Conservation (phyloP, 345 rosid genomes). For the Gossypium herbaceum region DNA sequence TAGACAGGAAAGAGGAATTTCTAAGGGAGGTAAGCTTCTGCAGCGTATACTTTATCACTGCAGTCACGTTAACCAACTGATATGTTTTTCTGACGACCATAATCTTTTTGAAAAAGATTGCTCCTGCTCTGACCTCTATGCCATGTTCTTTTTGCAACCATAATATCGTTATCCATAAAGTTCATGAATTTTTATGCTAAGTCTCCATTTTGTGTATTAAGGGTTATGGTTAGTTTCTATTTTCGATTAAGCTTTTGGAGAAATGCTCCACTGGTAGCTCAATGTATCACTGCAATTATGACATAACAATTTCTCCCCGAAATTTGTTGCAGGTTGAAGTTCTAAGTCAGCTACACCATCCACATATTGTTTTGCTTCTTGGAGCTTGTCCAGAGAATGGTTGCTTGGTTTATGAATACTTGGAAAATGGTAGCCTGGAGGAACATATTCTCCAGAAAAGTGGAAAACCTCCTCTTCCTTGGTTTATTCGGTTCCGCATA, state of each 20-base stretch:
- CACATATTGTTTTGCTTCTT: conserved; percentile 71
- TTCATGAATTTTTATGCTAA: not conserved
- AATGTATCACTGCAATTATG: not conserved
- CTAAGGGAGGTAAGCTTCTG: conserved; percentile 60
- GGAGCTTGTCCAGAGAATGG: conserved; percentile 88
- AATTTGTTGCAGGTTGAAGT: conserved; percentile 61
- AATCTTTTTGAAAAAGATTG: not conserved
- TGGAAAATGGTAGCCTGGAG: conserved; percentile 82
- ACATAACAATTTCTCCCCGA: not conserved
- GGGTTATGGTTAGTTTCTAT: not conserved
- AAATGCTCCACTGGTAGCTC: not conserved
- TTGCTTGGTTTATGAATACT: conserved; percentile 77
- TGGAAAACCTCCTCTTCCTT: conserved; percentile 71
- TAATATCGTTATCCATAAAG: not conserved
- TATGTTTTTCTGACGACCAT: not conserved
- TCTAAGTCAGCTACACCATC: conserved; percentile 77
- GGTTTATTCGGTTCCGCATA: conserved; percentile 71
- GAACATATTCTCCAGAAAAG: conserved; percentile 46
- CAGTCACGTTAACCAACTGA: not conserved
- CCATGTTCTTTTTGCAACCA: not conserved
- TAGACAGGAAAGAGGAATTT: conserved; percentile 67
- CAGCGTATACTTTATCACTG: not conserved
- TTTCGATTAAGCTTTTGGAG: not conserved
- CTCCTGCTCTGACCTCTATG: not conserved
- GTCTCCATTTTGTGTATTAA: not conserved